These are phyloP conservation scores for Aurantiochytrium sp. DNA, from an alignment of 108 stramenopile genomes.

Conservation along the genomic window DNA sequence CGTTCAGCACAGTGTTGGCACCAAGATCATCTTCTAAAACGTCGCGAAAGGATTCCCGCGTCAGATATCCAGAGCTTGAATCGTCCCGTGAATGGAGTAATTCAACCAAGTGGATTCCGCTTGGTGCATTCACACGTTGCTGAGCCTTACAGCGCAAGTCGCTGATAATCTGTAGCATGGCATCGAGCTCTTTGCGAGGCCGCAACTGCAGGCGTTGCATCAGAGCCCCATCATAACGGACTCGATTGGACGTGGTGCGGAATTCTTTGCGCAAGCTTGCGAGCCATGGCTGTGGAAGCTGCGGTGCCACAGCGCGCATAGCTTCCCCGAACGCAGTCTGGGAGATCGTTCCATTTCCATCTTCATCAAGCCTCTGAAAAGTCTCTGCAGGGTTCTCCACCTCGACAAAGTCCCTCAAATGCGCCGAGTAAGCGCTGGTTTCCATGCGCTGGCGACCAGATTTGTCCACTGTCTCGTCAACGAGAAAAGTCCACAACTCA, in stretches of 20 bases:
- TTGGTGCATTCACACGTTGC: not conserved
- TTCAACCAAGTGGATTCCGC: not conserved
- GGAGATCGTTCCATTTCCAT: not conserved
- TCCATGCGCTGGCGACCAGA: too few species aligned
- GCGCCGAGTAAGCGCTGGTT: too few species aligned
- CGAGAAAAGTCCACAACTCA: not conserved
- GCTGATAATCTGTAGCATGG: not conserved
- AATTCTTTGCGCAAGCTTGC: not conserved
- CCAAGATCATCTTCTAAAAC: not conserved
- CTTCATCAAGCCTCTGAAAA: not conserved
- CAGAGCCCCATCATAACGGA: not conserved
- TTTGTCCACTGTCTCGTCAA: too few species aligned
- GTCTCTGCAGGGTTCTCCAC: not conserved
- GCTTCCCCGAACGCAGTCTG: not conserved
- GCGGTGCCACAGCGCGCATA: not conserved
- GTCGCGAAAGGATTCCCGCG: not conserved
- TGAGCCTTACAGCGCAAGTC: not conserved
- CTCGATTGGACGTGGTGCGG: not conserved
- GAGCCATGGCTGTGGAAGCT: not conserved
- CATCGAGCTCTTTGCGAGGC: not conserved
- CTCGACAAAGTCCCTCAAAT: not conserved
- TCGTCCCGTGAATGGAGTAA: not conserved
- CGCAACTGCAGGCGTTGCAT: not conserved
- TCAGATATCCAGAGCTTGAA: not conserved
- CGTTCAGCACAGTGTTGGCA: not conserved